Percentiles rank a stretch among this genome's conserved stretches.
Evolutionary conservation across 2,329 filamentous ascomycete species (phyloP).

Genomic region (Aspergillus nomiae): DNA sequence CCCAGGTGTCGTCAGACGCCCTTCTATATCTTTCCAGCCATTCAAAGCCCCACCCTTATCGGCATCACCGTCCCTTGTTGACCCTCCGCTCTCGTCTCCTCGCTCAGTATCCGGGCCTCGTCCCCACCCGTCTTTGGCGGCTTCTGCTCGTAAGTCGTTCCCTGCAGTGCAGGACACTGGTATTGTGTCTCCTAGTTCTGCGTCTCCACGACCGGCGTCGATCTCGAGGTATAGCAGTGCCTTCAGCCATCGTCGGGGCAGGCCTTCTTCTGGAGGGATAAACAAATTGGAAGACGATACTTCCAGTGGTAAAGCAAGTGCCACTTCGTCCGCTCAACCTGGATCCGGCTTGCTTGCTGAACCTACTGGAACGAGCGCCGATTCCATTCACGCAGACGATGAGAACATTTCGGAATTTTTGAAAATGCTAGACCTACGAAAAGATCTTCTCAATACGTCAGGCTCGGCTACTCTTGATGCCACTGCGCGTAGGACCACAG

Average conservation of each 20-base stretch:
- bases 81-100: slow-evolving; percentile 54
- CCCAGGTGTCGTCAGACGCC: slow-evolving; percentile 62
- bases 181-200: slow-evolving; percentile 66
- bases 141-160: slow-evolving; percentile 40
- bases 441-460: slow-evolving; percentile 73
- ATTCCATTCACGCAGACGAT: slow-evolving; percentile 75
- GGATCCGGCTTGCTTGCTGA: slow-evolving; percentile 79
- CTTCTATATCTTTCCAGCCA: slow-evolving; percentile 87
- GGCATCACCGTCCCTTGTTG: slow-evolving; percentile 70
- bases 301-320: slow-evolving; percentile 61
- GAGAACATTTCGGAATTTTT: slow-evolving; percentile 93
- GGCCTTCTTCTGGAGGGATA: slow-evolving; percentile 73
- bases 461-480: slow-evolving; percentile 62
- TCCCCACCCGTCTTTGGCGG: slow-evolving; percentile 40
- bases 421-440: slow-evolving; percentile 82
- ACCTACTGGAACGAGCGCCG: slow-evolving; percentile 63
- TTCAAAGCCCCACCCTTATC: slow-evolving; percentile 97
- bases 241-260: slow-evolving; percentile 80
- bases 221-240: slow-evolving; percentile 91
- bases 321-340: slow-evolving; percentile 60
- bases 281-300: slow-evolving; percentile 57
- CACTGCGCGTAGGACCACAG: slow-evolving; percentile 72
- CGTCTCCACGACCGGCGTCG: slow-evolving; percentile 76
- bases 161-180: slow-evolving; percentile 64
- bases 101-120: slow-evolving; percentile 48